Evolutionary conservation across 2,329 filamentous ascomycete species (phyloP).

Genomic region (Elsinoe necatrix): DNA sequence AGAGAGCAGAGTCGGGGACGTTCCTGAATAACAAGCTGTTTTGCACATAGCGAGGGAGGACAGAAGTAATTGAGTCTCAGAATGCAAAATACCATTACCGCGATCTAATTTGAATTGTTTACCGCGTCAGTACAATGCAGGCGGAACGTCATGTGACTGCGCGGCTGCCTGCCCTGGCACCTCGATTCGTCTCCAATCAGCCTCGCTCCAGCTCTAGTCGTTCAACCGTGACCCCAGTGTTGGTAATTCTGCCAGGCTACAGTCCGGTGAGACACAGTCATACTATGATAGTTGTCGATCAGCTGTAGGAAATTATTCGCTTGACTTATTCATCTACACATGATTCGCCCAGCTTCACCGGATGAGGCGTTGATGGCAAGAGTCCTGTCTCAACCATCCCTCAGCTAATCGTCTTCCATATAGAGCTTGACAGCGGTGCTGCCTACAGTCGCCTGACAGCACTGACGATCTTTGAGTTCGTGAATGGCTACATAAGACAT

Average conservation of each 20-base stretch:
- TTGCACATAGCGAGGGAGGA: constrained; percentile 1
- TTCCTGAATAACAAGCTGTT: background rate
- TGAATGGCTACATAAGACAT: background rate
- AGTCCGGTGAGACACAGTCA: background rate
- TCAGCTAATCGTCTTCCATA: background rate
- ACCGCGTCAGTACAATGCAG: background rate
- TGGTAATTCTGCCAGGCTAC: background rate
- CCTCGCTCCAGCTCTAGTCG: background rate
- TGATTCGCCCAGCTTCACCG: constrained; percentile 7
- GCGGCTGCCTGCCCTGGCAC: background rate
- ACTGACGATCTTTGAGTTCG: background rate
- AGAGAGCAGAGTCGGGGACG: background rate
- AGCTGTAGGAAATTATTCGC: background rate
- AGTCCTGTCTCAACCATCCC: background rate
- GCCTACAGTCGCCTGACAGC: background rate
- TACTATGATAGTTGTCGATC: background rate
- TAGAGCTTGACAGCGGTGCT: background rate
- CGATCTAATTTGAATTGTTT: too few relatives aligned
- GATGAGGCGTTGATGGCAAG: background rate
- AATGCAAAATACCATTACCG: background rate
- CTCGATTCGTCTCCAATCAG: background rate
- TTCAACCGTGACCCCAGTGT: background rate
- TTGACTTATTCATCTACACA: background rate
- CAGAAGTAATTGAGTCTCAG: background rate
- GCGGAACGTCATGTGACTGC: background rate